Base-by-base conservation (phyloP, 169 alveolate species). In the Plasmodium cynomolgi region DNA sequence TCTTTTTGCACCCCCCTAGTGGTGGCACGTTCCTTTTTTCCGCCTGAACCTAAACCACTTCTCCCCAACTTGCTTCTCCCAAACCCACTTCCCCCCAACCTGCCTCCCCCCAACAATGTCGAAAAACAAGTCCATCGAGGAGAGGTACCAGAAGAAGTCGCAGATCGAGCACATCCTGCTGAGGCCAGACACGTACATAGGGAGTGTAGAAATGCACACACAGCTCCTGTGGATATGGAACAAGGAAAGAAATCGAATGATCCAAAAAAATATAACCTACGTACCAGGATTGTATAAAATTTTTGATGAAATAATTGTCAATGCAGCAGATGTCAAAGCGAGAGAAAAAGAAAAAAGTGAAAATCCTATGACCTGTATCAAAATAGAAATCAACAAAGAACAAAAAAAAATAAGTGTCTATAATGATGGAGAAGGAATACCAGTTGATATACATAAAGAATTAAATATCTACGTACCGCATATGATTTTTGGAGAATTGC, bases 151-250 rank as follows among this genome's bases (percentile, higher is more conserved):
- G 96, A 99, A 99, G 97, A 97, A 98, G 94, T 96, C 99, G 8
- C 99, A 98, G 95, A 97, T 99, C 26, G 99, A 99, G 95, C 99
- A 99, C 95, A 98, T 99, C 47, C 98, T 99, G 62, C 96, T 98
- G 68, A 97, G 99, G n/a, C 99, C 99, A 9, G 99, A 99, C 94
- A 98, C 99, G 17, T 99, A 99, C 95, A 98, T 99, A 34, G 99
- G 99, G 11, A 97, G 99, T 95, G 95, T 98, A 15, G 99, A 98
- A 95, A 93, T 95, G 81, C 98, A 98, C 91, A 97, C 97, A 44
- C 98, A 98, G 88, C 96, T 97, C 83, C 93, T 99, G 95, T 99
- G 99, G 99, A 99, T 99, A 50, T 98, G 97, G 95, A 99, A 98
- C 84, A 96, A 96, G 31, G 94, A 93, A 29, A 96, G 93, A 56